These are phyloP conservation scores for Suillus variegatus DNA, from an alignment of 768 basidiomycete species.

Conservation along the genomic window DNA sequence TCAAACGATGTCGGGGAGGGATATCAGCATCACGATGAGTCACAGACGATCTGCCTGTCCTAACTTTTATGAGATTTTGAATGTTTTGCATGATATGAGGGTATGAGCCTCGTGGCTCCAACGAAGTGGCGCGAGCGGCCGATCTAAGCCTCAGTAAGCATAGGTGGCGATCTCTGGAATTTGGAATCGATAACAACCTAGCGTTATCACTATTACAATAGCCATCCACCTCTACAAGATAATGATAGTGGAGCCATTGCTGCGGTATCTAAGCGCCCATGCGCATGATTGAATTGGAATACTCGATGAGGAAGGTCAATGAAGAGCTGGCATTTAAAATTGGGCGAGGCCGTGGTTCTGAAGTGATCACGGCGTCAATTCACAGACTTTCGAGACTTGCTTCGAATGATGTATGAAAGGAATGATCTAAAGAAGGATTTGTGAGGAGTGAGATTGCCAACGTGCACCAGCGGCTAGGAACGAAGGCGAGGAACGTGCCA, in stretches of 20 bases:
- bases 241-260: not conserved
- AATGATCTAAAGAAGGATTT: not conserved
- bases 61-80: not conserved
- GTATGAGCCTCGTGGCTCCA: not conserved
- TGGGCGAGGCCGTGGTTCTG: not conserved
- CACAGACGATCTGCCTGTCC: not conserved
- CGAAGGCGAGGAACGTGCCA: not conserved
- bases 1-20: not conserved
- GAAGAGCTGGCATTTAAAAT: not conserved
- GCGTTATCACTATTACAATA: not conserved
- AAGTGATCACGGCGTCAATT: not conserved
- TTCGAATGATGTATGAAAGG: slow-evolving; percentile 8
- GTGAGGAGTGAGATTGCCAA: not conserved
- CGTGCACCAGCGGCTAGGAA: not conserved
- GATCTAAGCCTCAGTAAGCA: not conserved
- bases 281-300: not conserved
- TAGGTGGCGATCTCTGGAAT: not conserved
- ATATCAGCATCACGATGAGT: not conserved
- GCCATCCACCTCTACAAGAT: not conserved
- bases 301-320: not conserved
- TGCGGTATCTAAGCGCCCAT: not conserved
- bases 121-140: not conserved
- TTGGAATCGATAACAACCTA: not conserved
- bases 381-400: not conserved
- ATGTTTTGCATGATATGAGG: too few relatives aligned